Conservation (phyloP, 2,329 filamentous ascomycete genomes). For the Aspergillus puulaauensis region DNA sequence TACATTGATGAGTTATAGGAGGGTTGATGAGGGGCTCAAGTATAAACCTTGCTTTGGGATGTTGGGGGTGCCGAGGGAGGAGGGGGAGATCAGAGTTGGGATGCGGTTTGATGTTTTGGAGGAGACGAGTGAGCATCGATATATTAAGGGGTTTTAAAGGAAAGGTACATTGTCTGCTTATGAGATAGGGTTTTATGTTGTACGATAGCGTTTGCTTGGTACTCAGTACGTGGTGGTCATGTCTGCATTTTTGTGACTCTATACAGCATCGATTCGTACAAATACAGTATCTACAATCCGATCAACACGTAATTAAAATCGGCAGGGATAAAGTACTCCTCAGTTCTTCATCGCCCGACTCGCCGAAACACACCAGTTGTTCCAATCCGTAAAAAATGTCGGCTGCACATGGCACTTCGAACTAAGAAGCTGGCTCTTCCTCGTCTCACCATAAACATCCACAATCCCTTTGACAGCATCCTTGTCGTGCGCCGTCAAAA, state of each 20-base stretch:
- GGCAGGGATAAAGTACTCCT: too few species aligned
- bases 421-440: constrained; percentile 58
- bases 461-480: constrained; percentile 56
- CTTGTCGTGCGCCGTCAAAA: constrained; percentile 48
- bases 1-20: constrained; percentile 59
- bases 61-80: constrained; percentile 59
- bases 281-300: background rate
- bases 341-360: constrained; percentile 42
- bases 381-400: constrained; percentile 69
- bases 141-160: constrained; percentile 43
- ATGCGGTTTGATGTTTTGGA: constrained; percentile 59
- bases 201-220: background rate
- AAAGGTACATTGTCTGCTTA: too few species aligned
- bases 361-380: constrained; percentile 65
- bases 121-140: constrained; percentile 58
- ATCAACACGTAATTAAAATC: background rate
- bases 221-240: background rate
- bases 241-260: background rate
- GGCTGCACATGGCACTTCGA: constrained; percentile 61
- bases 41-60: constrained; percentile 69
- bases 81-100: constrained; percentile 57
- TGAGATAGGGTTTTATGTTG: background rate
- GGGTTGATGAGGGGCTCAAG: constrained; percentile 60
- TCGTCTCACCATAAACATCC: constrained; percentile 63
- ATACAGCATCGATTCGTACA: background rate